Evolutionary conservation across 352 stramenopile species (phyloP), one percentile per base, ranked within the genome.

Genomic region (Thalassiosira mediterranea): DNA sequence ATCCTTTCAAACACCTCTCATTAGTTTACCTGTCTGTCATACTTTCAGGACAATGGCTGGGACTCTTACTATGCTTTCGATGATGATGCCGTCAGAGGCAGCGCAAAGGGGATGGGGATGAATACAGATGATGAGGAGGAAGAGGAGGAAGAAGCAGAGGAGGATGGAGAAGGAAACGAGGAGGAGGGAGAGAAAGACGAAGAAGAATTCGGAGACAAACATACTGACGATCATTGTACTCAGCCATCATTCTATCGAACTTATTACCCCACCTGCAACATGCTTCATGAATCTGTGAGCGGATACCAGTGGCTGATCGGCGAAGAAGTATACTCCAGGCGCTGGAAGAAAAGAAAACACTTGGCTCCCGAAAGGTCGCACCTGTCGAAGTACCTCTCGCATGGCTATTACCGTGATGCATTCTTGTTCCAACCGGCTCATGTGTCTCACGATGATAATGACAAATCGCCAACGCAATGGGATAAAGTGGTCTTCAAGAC

Each of bases 401-500:
- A 52, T 26, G 84, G 84, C 54, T 54, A 40, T n/a, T 91, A 83
- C 64, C 68, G 84, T 5, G 37, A 89, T 28, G 79, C 69, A 52
- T 82, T 86, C 37, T 56, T 85, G n/a, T 31, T 84, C n/a, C 46
- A 86, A n/a, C n/a, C n/a, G n/a, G n/a, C n/a, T n/a, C n/a, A n/a
- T n/a, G n/a, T n/a, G n/a, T n/a, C n/a, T n/a, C n/a, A n/a, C n/a
- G n/a, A n/a, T n/a, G n/a, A n/a, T n/a, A n/a, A n/a, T n/a, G n/a
- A n/a, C n/a, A n/a, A n/a, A n/a, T n/a, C 4, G 31, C 38, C 31
- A 49, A 62, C 38, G 23, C 13, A 32, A 51, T 76, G n/a, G 28
- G 68, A 78, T 60, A 34, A 75, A 53, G 57, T 76, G 29, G 62
- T 82, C 34, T 82, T 82, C 47, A 82, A 82, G 69, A 74, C 37